Evolutionary conservation across 257 asterid genomes (phyloP), one percentile per base, ranked within the genome.

Genomic region (Nicotiana knightiana): DNA sequence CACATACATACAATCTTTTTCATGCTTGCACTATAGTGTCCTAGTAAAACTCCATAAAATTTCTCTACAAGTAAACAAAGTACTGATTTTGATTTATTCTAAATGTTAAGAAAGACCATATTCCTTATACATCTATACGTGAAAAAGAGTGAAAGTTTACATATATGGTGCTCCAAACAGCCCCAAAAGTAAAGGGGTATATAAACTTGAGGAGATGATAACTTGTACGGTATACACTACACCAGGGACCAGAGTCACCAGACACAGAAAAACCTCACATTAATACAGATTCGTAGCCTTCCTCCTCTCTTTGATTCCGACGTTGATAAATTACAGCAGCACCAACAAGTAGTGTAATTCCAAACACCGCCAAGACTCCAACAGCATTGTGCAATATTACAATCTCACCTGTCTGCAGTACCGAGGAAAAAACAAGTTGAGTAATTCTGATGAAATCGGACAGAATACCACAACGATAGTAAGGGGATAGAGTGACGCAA

Each of bases 291-390:
- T 48, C 79, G 3, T 73, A 73, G 62, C 43, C 79, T 48, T 73
- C 62, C 43, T 73, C 79, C 62, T 73, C 79, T 55, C 62, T 73
- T 26, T 26, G 79, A 48, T 48, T 73, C 24, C 79, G 62, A 48
- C 26, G 62, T 15, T 73, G 62, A 73, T 73, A 73, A 48, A 73
- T 48, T 3, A 73, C 39, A 48, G 59, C 79, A 48, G 62, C 62
- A 26, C 62, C 79, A 73, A 73, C 62, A 13, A 73, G 4, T 48
- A 73, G 24, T 6, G 79, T 39, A 48, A 73, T 73, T 73, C 79
- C 79, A 73, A 73, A 73, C 43, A 73, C 16, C 26, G 79, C 43
- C 62, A 73, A 73, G 26, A 57, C 79, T 48, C 79, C 79, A 73
- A 73, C 35, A 46, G 26, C 43, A 48, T 15, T 73, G 2, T 48